Percentiles rank a stretch among this genome's conserved stretches.
Conservation (phyloP, 495 filamentous ascomycete species). For the Chaetomium cochliodes region DNA sequence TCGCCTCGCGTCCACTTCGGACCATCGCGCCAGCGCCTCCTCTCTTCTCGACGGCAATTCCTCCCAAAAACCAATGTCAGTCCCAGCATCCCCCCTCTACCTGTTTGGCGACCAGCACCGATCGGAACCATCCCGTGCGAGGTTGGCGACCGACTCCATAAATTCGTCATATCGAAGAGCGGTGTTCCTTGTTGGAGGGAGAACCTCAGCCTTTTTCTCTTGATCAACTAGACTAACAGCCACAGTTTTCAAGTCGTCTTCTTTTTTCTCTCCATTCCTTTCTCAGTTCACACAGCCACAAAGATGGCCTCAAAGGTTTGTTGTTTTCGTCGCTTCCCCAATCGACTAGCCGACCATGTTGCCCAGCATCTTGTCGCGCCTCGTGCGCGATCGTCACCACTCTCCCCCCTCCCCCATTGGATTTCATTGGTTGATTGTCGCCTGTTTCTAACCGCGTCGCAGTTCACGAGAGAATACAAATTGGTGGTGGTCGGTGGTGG, state of each 20-base stretch:
- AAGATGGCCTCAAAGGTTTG: conserved; percentile 28
- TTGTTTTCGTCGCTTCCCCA: neutral
- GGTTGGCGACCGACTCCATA: conserved; percentile 19
- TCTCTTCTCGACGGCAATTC: conserved; percentile 11
- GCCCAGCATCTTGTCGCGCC: neutral
- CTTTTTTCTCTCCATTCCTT: neutral
- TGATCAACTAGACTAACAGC: neutral
- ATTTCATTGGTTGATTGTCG: conserved; percentile 18
- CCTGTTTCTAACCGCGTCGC: conserved; percentile 18
- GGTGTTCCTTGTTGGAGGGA: neutral
- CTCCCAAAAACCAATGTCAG: neutral
- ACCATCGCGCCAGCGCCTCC: conserved; percentile 1
- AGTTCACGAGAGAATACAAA: conserved; percentile 99
- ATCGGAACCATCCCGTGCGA: conserved; percentile 10
- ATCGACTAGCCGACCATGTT: neutral
- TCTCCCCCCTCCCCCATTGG: neutral
- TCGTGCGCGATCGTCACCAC: neutral
- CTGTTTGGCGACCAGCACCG: conserved; percentile 10
- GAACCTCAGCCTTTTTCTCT: conserved; percentile 11
- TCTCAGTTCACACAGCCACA: conserved; percentile 12
- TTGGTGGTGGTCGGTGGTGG: conserved; percentile 96
- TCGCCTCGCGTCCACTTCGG: neutral
- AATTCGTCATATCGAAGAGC: conserved; percentile 12
- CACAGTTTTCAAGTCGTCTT: conserved; percentile 5
- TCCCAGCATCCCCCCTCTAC: conserved; percentile 17